Evolutionary conservation across 225 moss, liverwort and hornwort species (phyloP), one percentile per base, ranked within the genome.

Genomic region (Sphagnum tenellum): DNA sequence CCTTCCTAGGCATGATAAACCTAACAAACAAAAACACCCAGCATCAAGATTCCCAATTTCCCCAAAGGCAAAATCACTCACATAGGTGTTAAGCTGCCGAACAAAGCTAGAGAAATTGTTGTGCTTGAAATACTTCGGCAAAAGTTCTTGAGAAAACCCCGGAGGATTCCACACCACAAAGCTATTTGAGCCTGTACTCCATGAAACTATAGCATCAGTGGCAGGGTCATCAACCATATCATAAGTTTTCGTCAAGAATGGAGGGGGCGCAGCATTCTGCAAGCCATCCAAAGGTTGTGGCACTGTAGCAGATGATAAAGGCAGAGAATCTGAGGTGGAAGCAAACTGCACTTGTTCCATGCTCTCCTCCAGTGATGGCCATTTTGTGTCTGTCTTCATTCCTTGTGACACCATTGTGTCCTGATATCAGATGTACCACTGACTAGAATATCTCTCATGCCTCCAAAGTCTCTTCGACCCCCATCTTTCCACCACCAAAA

Each of bases 61-160:
- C 29, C 29, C 29, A 29, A 29, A 29, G 10, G 13, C 65, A 11
- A 29, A 9, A 44, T 53, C 45, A 73, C 91, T 85, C 71, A 92
- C 91, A 74, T 98, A 98, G 8, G 96, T 98, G 52, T 98, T 98
- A 52, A 98, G 87, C 76, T 98, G 96, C 2, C 96, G 82, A 0
- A 98, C 96, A 66, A 98, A 98, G 75, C 96, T 98, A 9, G 92
- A 92, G 49, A 98, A 98, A 76, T 90, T 92, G 71, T 89, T 92
- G 70, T 96, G 85, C 87, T 92, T 89, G 74, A 92, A 96, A 48
- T 89, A 85, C 75, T 92, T 92, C 44, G 96, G 96, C 29, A 96
- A 66, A 10, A 96, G 80, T 72, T 90, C 90, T 59, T 89, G 86
- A 12, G 92, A 92, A 45, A 96, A 96, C 64, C 92, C 96, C 7